phyloP scores from a whole-genome alignment of 371 early-diverging fungal genomes.

The Umbelopsis sp. region DNA sequence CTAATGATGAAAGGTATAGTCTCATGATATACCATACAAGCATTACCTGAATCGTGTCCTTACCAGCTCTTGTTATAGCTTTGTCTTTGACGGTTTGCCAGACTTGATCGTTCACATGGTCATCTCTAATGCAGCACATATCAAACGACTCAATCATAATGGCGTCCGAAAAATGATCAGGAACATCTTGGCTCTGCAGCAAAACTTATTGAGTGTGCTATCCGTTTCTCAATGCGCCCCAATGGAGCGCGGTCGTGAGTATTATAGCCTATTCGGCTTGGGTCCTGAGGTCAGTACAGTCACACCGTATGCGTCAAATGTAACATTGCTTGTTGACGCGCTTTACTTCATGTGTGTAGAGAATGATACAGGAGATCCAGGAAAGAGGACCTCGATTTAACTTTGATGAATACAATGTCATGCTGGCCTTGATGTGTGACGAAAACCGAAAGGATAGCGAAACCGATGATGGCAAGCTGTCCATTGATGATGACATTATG shows the following conservation, averaged over 20 bases:
- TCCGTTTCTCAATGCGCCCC: constrained; percentile 64
- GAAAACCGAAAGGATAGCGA: constrained; percentile 35
- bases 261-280: constrained; percentile 72
- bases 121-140: constrained; percentile 71
- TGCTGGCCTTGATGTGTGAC: constrained; percentile 48
- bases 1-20: constrained; percentile 62
- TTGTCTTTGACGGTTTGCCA: constrained; percentile 85
- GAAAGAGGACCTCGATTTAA: constrained; percentile 49
- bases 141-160: constrained; percentile 70
- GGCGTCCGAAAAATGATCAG: constrained; percentile 83
- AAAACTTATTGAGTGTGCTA: constrained; percentile 83
- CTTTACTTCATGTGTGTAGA: constrained; percentile 19
- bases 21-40: background rate
- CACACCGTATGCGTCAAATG: background rate
- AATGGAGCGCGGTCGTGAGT: constrained; percentile 72
- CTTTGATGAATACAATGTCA: constrained; percentile 54
- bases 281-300: constrained; percentile 55
- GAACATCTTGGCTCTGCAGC: constrained; percentile 84
- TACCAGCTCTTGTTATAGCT: constrained; percentile 37
- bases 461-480: constrained; percentile 13
- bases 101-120: constrained; percentile 74
- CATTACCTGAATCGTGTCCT: background rate
- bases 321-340: background rate
- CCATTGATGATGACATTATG: background rate
- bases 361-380: constrained; percentile 42